Conservation (phyloP, 2,329 filamentous ascomycete species). For the Trichoderma cornu-damae region DNA sequence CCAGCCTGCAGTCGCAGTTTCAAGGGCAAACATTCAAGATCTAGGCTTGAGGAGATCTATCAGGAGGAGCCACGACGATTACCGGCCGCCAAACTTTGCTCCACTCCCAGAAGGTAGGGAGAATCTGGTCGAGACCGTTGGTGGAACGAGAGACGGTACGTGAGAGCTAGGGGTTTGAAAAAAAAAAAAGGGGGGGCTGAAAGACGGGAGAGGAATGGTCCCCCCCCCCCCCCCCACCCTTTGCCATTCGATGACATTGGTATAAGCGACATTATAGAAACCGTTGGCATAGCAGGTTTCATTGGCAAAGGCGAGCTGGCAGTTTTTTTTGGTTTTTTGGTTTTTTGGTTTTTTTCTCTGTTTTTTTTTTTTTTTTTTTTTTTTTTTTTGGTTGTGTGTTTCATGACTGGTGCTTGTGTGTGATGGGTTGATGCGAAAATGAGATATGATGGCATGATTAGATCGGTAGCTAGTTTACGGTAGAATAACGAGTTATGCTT, state of each 20-base stretch:
- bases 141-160: not conserved
- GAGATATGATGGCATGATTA: conserved; percentile 7
- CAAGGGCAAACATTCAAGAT: conserved; percentile 21
- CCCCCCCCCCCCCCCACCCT: no score
- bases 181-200: not conserved
- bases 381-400: no score
- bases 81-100: conserved; percentile 31
- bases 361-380: no score
- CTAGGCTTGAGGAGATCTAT: conserved; percentile 15
- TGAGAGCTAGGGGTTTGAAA: not conserved
- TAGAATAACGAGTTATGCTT: not conserved
- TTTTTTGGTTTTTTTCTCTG: no score
- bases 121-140: conserved; percentile 24
- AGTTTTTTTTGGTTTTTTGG: not conserved
- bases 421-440: not conserved
- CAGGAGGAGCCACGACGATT: conserved; percentile 28
- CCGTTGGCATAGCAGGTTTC: not conserved
- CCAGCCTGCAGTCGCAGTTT: conserved; percentile 3
- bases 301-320: not conserved
- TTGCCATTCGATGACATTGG: not conserved
- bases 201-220: no score
- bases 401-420: not conserved
- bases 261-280: not conserved
- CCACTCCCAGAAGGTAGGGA: conserved; percentile 34
- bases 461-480: not conserved